Evolutionary conservation across 2,329 filamentous ascomycete species (phyloP).

Genomic region (Ceratocystis papillata): DNA sequence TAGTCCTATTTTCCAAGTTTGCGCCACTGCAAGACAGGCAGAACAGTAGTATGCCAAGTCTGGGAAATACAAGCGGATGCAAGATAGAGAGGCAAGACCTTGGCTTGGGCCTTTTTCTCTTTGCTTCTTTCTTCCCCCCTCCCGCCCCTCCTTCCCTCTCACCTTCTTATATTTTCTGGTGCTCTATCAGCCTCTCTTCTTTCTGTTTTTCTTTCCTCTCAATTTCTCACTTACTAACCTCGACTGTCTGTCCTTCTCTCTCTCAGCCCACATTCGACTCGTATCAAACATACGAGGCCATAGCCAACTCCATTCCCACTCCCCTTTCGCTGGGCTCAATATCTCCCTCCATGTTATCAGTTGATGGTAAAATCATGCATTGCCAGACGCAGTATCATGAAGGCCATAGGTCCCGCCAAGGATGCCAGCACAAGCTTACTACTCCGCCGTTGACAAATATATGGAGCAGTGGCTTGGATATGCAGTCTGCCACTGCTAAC

Average conservation of each 20-base stretch:
- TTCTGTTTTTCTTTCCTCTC: not conserved
- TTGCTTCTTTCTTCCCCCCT: not conserved
- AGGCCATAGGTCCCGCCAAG: conserved; percentile 29
- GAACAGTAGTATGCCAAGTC: not conserved
- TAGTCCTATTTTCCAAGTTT: not conserved
- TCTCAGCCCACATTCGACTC: conserved; percentile 34
- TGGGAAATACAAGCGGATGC: not conserved
- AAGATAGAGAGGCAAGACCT: not conserved
- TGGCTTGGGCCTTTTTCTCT: not conserved
- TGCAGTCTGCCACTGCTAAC: conserved; percentile 34
- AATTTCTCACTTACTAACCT: not conserved
- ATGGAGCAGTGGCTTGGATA: conserved; percentile 36
- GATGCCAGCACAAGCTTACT: conserved; percentile 33
- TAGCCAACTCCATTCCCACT: conserved; percentile 35
- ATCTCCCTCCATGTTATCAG: conserved; percentile 37
- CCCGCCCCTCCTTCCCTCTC: not conserved
- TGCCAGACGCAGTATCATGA: conserved; percentile 17
- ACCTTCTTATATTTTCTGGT: not conserved
- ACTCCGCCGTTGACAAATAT: conserved; percentile 40
- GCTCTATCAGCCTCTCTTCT: not conserved
- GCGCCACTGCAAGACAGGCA: not conserved
- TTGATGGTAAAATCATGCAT: conserved; percentile 25
- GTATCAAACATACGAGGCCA: conserved; percentile 29
- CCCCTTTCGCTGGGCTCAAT: conserved; percentile 34
- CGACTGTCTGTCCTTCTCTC: conserved; percentile 24